Evolutionary conservation across 2,329 filamentous ascomycete species (phyloP).

Genomic region (Clarireedia sp.): DNA sequence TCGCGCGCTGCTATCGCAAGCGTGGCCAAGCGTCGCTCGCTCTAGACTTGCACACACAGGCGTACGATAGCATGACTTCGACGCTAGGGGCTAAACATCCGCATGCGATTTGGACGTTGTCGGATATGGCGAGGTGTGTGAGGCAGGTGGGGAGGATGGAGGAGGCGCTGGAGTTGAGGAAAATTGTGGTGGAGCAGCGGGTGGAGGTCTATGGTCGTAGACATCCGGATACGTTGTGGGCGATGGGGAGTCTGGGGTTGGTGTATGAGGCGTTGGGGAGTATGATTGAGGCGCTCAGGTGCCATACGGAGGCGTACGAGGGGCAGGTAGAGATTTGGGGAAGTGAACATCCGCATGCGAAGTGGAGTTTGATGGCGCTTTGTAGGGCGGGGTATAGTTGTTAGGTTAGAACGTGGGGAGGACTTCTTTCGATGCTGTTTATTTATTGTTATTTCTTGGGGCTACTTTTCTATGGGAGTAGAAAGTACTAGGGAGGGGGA

Average conservation of each 20-base stretch:
- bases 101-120: conserved; percentile 3
- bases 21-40: background rate
- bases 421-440: too few species aligned
- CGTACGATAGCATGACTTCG: background rate
- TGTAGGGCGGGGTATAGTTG: background rate
- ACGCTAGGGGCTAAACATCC: background rate
- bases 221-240: conserved; percentile 7
- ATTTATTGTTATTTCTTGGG: too few species aligned
- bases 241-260: conserved; percentile 3
- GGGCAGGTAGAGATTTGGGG: background rate
- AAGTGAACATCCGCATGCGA: background rate
- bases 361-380: conserved; percentile 5
- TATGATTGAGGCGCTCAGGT: background rate
- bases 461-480: too few species aligned
- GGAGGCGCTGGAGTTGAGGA: background rate
- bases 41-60: background rate
- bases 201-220: background rate
- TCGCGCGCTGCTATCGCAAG: conserved; percentile 4
- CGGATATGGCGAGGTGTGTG: conserved; percentile 1
- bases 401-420: background rate
- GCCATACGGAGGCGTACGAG: background rate
- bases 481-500: too few species aligned
- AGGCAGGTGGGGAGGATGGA: background rate
- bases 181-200: background rate
- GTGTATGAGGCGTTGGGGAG: background rate